Evolutionary conservation across 305 asterid genomes (phyloP).

Genomic region (Lippia alba): DNA sequence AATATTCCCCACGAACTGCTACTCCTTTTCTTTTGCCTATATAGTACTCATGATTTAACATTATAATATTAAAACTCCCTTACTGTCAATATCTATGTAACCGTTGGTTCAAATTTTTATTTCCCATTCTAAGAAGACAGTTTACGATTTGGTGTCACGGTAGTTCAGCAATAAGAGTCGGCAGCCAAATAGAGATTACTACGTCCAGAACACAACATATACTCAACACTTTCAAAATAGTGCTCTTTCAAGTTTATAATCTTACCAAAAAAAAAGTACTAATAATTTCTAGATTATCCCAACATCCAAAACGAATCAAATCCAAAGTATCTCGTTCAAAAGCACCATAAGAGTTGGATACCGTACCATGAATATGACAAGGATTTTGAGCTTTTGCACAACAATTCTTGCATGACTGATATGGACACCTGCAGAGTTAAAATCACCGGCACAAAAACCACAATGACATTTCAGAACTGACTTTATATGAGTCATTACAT

Average conservation of each 20-base stretch:
- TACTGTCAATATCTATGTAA: constrained; percentile 15
- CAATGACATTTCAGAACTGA: constrained; percentile 13
- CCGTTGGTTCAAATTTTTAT: not conserved
- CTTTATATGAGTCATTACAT: constrained; percentile 12
- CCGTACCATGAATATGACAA: constrained; percentile 91
- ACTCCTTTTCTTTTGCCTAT: too few relatives aligned
- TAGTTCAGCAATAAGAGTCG: constrained; percentile 4
- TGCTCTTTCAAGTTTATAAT: not conserved
- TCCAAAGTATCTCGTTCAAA: constrained; percentile 6
- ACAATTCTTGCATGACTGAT: constrained; percentile 92
- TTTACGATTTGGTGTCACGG: constrained; percentile 13
- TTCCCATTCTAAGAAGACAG: not conserved
- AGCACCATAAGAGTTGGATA: constrained; percentile 25
- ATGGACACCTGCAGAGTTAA: constrained; percentile 77
- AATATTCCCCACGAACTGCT: too few relatives aligned
- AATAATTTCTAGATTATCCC: not conserved
- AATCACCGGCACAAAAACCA: constrained; percentile 32
- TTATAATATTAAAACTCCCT: not conserved
- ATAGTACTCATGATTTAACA: not conserved
- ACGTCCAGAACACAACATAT: constrained; percentile 5
- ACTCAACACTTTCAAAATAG: not conserved
- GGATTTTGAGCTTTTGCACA: constrained; percentile 98
- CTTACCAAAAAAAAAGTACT: not conserved
- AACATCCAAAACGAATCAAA: not conserved
- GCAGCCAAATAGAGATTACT: constrained; percentile 21